Evolutionary conservation across 352 stramenopile species (phyloP).

Genomic region (Aphanomyces euteiches): DNA sequence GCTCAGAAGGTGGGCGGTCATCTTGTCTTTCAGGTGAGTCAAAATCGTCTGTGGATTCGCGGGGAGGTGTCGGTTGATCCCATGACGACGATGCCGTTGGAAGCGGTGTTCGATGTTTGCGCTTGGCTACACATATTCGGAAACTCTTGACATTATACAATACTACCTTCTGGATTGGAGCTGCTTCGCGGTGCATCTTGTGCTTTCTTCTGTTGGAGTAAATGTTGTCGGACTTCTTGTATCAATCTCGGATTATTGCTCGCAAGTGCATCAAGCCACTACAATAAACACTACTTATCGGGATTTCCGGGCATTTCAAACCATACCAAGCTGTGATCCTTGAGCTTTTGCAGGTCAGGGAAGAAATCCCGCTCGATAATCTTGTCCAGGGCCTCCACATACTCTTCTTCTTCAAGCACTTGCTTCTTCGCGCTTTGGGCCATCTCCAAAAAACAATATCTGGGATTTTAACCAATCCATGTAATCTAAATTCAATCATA

Average conservation of each 20-base stretch:
- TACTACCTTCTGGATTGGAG: slow-evolving; percentile 22
- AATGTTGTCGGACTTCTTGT: slow-evolving; percentile 13
- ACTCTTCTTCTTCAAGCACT: slow-evolving; percentile 76
- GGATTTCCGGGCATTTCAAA: neutral
- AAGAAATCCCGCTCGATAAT: slow-evolving; percentile 89
- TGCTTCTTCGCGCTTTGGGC: slow-evolving; percentile 37
- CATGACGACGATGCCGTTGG: slow-evolving; percentile 38
- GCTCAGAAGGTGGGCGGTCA: neutral
- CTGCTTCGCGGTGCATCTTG: neutral
- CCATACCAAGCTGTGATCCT: slow-evolving; percentile 50
- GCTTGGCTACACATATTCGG: slow-evolving; percentile 12
- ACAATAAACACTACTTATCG: neutral
- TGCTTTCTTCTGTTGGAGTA: slow-evolving; percentile 22
- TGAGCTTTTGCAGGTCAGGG: slow-evolving; percentile 59
- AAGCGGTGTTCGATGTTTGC: slow-evolving; percentile 15
- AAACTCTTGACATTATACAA: neutral
- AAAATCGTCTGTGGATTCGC: slow-evolving; percentile 10
- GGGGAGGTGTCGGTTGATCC: slow-evolving; percentile 54
- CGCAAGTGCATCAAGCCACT: slow-evolving; percentile 29
- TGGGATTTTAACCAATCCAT: slow-evolving; percentile 2
- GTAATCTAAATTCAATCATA: neutral
- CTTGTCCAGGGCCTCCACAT: slow-evolving; percentile 61
- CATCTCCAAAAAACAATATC: slow-evolving; percentile 8
- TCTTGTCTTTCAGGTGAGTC: neutral
- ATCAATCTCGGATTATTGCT: slow-evolving; percentile 28